Conservation (phyloP, 2,329 filamentous ascomycete genomes). For the Xylariaceae sp. region DNA sequence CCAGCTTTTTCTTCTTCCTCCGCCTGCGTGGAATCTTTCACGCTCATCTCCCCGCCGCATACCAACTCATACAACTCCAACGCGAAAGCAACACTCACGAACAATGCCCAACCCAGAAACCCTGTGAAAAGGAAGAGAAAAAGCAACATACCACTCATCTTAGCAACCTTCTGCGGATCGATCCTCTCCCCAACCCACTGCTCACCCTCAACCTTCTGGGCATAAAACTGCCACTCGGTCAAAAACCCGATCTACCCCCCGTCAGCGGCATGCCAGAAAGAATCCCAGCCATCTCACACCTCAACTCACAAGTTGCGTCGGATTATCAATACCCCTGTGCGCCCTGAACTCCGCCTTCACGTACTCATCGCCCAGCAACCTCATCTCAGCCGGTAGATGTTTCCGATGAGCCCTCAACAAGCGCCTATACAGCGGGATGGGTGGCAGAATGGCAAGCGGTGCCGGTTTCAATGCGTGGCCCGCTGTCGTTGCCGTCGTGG, state of each 20-base stretch:
- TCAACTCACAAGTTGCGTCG: slow-evolving; percentile 73
- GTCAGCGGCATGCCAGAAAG: no score
- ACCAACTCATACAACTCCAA: no score
- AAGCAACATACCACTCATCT: slow-evolving; percentile 76
- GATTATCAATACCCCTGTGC: slow-evolving; percentile 81
- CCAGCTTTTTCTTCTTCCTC: not conserved
- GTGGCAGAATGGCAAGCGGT: slow-evolving; percentile 70
- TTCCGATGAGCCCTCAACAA: slow-evolving; percentile 82
- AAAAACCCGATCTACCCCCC: slow-evolving; percentile 78
- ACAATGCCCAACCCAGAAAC: not conserved
- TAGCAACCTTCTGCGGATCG: slow-evolving; percentile 78
- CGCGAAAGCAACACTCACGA: no score
- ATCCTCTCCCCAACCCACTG: slow-evolving; percentile 80
- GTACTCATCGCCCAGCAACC: slow-evolving; percentile 86
- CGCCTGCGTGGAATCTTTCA: no score
- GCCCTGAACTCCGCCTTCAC: slow-evolving; percentile 88
- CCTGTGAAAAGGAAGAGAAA: not conserved
- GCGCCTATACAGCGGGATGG: slow-evolving; percentile 84
- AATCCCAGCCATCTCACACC: no score
- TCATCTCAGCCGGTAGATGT: slow-evolving; percentile 67
- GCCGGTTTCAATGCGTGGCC: slow-evolving; percentile 26
- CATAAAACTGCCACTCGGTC: slow-evolving; percentile 94
- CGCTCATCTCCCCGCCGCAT: no score
- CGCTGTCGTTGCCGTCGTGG: slow-evolving; percentile 20
- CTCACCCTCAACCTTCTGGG: slow-evolving; percentile 85